Evolutionary conservation across 202 grass and related monocot species (phyloP).

Genomic region (Zoysia matrella): DNA sequence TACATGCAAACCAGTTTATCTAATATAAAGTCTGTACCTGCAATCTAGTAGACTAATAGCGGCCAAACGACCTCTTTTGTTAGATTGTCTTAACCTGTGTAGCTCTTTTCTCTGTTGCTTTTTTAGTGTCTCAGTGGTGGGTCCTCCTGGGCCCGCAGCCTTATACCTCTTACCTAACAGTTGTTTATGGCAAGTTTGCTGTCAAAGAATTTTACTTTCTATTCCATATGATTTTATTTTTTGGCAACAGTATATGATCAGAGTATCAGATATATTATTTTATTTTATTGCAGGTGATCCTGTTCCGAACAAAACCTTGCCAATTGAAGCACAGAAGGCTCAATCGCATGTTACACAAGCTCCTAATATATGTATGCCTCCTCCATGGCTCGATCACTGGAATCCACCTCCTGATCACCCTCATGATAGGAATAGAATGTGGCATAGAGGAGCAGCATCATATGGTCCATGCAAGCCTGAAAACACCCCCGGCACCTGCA

Average conservation of each 20-base stretch:
- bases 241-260: not conserved
- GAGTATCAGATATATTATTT: slow-evolving; percentile 6
- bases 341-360: slow-evolving; percentile 38
- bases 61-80: too few species aligned
- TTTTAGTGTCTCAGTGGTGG: too few species aligned
- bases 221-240: slow-evolving; percentile 7
- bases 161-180: not conserved
- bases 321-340: slow-evolving; percentile 37
- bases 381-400: slow-evolving; percentile 48
- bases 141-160: too few species aligned
- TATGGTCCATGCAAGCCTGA: slow-evolving; percentile 48
- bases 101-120: too few species aligned
- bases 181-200: not conserved
- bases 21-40: not conserved
- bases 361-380: slow-evolving; percentile 32
- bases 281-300: slow-evolving; percentile 35
- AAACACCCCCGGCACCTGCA: slow-evolving; percentile 25
- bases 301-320: slow-evolving; percentile 45
- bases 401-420: slow-evolving; percentile 53
- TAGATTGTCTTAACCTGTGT: too few species aligned
- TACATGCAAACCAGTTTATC: slow-evolving; percentile 6
- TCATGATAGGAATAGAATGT: slow-evolving; percentile 52
- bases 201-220: slow-evolving; percentile 7
- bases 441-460: slow-evolving; percentile 44
- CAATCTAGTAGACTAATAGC: too few species aligned